A percentile compares a stretch with the other conserved stretches of the same genome.
These are phyloP conservation scores for Atractiella rhizophila DNA, from an alignment of 768 basidiomycete genomes.

Conservation along the genomic window DNA sequence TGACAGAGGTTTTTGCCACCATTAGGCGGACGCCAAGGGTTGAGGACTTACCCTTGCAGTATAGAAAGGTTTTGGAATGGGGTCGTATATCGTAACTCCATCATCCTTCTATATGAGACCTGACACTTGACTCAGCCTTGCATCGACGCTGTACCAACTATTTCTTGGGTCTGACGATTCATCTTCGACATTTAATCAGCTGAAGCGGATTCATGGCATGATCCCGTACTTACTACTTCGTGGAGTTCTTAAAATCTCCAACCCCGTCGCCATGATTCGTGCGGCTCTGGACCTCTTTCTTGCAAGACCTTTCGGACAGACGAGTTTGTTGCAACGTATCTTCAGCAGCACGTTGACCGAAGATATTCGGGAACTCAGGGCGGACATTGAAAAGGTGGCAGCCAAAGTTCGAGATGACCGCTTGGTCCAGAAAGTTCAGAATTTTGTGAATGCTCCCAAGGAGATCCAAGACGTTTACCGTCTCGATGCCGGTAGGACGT, in stretches of 20 bases:
- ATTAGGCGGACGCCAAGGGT: slow-evolving; percentile 59
- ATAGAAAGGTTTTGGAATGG: slow-evolving; percentile 81
- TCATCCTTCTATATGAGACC: background rate
- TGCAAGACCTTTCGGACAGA: slow-evolving; percentile 85
- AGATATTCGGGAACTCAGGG: slow-evolving; percentile 59
- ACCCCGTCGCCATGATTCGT: slow-evolving; percentile 89
- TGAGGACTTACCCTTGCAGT: slow-evolving; percentile 52
- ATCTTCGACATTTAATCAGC: slow-evolving; percentile 56
- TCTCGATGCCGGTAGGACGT: slow-evolving; percentile 42
- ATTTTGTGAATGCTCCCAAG: slow-evolving; percentile 60
- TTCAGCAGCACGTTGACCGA: slow-evolving; percentile 78
- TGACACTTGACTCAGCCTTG: slow-evolving; percentile 32
- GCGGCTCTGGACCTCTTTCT: slow-evolving; percentile 77
- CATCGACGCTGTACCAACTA: slow-evolving; percentile 85
- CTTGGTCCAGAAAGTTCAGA: slow-evolving; percentile 62
- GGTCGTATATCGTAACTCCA: slow-evolving; percentile 68
- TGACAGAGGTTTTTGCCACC: slow-evolving; percentile 63
- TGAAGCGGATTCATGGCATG: slow-evolving; percentile 79
- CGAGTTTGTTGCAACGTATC: slow-evolving; percentile 79
- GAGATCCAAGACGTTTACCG: slow-evolving; percentile 69
- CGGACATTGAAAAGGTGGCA: slow-evolving; percentile 64
- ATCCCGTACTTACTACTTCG: slow-evolving; percentile 98
- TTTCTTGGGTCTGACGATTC: slow-evolving; percentile 81
- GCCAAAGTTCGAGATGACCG: slow-evolving; percentile 69
- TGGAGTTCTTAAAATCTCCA: slow-evolving; percentile 68